Evolutionary conservation across 176 grass and related monocot species (phyloP).

Genomic region (Poa annua): DNA sequence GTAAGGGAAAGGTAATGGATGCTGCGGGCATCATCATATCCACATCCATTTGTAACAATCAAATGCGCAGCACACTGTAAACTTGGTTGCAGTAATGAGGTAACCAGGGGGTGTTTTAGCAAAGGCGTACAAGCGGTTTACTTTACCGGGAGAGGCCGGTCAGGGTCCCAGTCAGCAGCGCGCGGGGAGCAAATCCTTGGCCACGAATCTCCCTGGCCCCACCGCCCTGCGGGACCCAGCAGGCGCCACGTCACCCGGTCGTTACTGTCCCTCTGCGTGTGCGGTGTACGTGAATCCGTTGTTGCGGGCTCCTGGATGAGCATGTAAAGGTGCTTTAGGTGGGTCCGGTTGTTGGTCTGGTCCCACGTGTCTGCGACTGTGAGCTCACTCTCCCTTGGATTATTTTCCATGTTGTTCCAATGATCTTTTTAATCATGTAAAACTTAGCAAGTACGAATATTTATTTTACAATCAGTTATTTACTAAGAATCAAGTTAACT

Average conservation of each 20-base stretch:
- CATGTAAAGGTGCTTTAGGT: background rate
- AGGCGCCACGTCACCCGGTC: conserved; percentile 12
- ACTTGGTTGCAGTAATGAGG: background rate
- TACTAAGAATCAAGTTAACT: background rate
- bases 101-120: conserved; percentile 28
- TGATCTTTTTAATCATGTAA: background rate
- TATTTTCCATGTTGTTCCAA: background rate
- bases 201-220: conserved; percentile 36
- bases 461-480: background rate
- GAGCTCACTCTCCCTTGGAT: background rate
- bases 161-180: conserved; percentile 51
- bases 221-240: background rate
- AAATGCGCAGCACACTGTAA: no score
- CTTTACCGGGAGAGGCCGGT: conserved; percentile 44
- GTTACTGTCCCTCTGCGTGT: background rate
- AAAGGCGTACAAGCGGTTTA: conserved; percentile 34
- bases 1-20: no score
- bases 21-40: background rate
- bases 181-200: conserved; percentile 17
- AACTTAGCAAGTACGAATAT: background rate
- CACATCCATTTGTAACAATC: background rate
- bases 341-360: accelerated
- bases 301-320: no score
- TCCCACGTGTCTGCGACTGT: background rate
- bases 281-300: conserved; percentile 28